These are phyloP conservation scores for Akanthomyces dipterigenus DNA, from an alignment of 2,329 filamentous ascomycete species.

Conservation along the genomic window DNA sequence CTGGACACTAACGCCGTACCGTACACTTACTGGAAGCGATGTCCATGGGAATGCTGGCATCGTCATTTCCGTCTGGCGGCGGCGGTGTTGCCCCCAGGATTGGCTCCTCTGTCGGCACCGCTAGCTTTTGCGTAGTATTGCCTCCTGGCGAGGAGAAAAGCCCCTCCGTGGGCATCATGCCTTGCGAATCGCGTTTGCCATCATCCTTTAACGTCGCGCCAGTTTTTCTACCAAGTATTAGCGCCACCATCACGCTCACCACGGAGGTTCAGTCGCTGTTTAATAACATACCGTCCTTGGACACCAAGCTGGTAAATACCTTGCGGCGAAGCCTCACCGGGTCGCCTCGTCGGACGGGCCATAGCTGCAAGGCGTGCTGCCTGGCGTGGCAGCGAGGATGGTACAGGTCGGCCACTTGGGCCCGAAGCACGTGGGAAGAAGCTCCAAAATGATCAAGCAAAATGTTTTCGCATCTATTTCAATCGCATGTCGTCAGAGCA, in stretches of 20 bases:
- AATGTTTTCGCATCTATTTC: background rate
- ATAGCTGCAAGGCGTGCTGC: constrained; percentile 16
- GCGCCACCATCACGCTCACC: background rate
- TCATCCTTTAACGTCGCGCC: constrained; percentile 74
- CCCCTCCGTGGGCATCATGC: constrained; percentile 79
- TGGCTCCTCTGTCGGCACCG: constrained; percentile 1
- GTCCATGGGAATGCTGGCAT: constrained; percentile 44
- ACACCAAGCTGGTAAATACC: constrained; percentile 29
- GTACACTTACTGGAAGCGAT: constrained; percentile 40
- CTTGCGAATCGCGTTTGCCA: constrained; percentile 80
- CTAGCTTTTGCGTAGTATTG: constrained; percentile 15
- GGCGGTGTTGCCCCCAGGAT: constrained; percentile 14
- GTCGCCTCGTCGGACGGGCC: constrained; percentile 26
- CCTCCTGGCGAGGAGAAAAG: constrained; percentile 78
- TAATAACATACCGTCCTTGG: constrained; percentile 30
- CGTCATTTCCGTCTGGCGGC: constrained; percentile 20
- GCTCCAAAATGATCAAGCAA: background rate
- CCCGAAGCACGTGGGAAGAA: background rate
- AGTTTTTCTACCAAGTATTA: constrained; percentile 62
- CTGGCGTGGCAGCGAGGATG: background rate
- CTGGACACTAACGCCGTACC: background rate
- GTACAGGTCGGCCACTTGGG: background rate
- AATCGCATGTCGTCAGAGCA: background rate
- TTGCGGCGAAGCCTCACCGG: constrained; percentile 24
- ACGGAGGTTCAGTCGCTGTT: background rate